Conservation (phyloP, 768 basidiomycete genomes). For the Flagelloscypha sp. region DNA sequence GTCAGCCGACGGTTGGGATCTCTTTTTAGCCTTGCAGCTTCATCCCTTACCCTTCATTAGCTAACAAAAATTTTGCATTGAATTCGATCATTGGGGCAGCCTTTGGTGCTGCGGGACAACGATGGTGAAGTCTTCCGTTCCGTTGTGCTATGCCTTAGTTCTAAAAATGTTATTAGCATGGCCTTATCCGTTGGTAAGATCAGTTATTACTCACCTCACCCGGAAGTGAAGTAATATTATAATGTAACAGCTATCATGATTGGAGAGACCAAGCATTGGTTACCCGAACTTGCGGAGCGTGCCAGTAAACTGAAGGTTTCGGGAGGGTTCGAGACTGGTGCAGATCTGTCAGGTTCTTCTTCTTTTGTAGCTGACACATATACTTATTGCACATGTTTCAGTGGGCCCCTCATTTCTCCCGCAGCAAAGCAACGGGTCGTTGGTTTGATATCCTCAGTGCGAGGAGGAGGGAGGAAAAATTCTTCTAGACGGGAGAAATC, state of each 20-base stretch:
- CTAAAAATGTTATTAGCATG: no score
- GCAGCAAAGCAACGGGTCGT: conserved; percentile 73
- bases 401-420: conserved; percentile 77
- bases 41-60: conserved; percentile 26
- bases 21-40: conserved; percentile 1
- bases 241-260: conserved; percentile 58
- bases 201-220: background rate
- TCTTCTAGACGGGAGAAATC: conserved; percentile 74
- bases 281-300: conserved; percentile 79
- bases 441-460: conserved; percentile 63
- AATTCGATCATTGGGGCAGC: conserved; percentile 93
- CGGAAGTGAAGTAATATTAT: background rate
- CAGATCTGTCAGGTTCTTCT: conserved; percentile 57
- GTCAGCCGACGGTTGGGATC: no score
- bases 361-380: background rate
- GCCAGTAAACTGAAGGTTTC: conserved; percentile 73
- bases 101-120: conserved; percentile 91
- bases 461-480: conserved; percentile 79
- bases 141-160: no score
- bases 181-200: conserved; percentile 80
- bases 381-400: conserved; percentile 17
- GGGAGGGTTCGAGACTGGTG: conserved; percentile 82
- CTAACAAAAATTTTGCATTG: conserved; percentile 85
- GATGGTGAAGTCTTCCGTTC: no score
- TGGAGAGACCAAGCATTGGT: conserved; percentile 70